A percentile compares a stretch with the other conserved stretches of the same genome.
These are phyloP conservation scores for Herpetomonas tarakana DNA, from an alignment of 208 protist genomes.

Conservation along the genomic window DNA sequence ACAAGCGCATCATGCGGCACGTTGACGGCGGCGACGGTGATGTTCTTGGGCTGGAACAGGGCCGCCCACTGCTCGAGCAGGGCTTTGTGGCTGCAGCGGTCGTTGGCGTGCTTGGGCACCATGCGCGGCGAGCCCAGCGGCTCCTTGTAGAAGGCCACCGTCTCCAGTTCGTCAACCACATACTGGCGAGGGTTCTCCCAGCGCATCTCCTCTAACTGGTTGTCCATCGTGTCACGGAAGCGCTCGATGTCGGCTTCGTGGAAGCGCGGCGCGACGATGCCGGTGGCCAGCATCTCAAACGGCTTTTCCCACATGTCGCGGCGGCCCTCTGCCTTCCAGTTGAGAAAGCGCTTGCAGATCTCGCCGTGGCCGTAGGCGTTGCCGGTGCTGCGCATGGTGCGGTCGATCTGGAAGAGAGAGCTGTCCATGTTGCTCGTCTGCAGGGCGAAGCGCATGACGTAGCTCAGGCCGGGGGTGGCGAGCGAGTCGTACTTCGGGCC, in stretches of 20 bases:
- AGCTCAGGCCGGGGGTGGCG: constrained; percentile 67
- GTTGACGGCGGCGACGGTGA: constrained; percentile 80
- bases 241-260: constrained; percentile 80
- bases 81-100: constrained; percentile 67
- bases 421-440: constrained; percentile 85
- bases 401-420: constrained; percentile 85
- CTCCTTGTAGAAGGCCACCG: constrained; percentile 89
- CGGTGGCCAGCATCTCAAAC: constrained; percentile 71
- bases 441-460: constrained; percentile 84
- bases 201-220: constrained; percentile 74
- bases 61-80: constrained; percentile 76
- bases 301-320: constrained; percentile 79
- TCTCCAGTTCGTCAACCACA: constrained; percentile 72
- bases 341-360: constrained; percentile 67
- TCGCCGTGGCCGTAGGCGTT: constrained; percentile 77
- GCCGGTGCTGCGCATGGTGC: constrained; percentile 72
- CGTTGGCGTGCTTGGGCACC: constrained; percentile 64
- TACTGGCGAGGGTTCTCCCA: constrained; percentile 79
- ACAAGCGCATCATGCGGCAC: constrained; percentile 73
- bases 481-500: constrained; percentile 82
- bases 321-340: constrained; percentile 73
- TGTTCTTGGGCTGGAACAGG: constrained; percentile 58
- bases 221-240: constrained; percentile 88
- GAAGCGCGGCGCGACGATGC: constrained; percentile 76
- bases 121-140: constrained; percentile 72